Percentiles rank a stretch among this genome's conserved stretches.
Evolutionary conservation across 257 asterid genomes (phyloP).

Genomic region (Solanum tarijense): DNA sequence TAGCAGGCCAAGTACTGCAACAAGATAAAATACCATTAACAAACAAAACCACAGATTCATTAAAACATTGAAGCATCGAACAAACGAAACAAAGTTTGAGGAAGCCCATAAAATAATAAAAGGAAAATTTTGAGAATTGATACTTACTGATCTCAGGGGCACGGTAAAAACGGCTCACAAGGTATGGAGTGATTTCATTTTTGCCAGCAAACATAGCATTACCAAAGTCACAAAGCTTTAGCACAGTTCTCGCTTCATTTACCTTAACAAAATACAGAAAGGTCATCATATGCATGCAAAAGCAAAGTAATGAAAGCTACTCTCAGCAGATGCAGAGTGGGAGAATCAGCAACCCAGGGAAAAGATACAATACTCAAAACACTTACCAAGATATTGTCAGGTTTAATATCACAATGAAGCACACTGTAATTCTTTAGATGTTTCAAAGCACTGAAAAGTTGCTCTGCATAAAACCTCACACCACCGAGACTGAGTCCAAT

Average conservation of each 20-base stretch:
- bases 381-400: slow-evolving; percentile 95
- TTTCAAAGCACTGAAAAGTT: slow-evolving; percentile 83
- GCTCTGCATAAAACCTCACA: slow-evolving; percentile 95
- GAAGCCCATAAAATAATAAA: not conserved
- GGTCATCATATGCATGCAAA: not conserved
- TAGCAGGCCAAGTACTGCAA: slow-evolving; percentile 71
- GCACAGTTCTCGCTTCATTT: slow-evolving; percentile 72
- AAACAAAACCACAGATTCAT: not conserved
- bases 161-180: slow-evolving; percentile 92
- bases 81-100: not conserved
- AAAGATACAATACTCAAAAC: not conserved
- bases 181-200: slow-evolving; percentile 92
- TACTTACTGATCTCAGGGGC: slow-evolving; percentile 56
- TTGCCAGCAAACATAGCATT: slow-evolving; percentile 98
- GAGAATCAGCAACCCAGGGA: too few species aligned
- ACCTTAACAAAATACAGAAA: slow-evolving; percentile 38
- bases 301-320: not conserved
- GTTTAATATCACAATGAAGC: slow-evolving; percentile 97
- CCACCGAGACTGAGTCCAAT: slow-evolving; percentile 91
- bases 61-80: not conserved
- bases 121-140: not conserved
- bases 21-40: not conserved
- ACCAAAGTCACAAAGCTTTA: slow-evolving; percentile 95
- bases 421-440: slow-evolving; percentile 87
- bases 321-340: not conserved